phyloP scores from a whole-genome alignment of 2,329 filamentous ascomycete genomes.

The Penicillium psychrosexuale region DNA sequence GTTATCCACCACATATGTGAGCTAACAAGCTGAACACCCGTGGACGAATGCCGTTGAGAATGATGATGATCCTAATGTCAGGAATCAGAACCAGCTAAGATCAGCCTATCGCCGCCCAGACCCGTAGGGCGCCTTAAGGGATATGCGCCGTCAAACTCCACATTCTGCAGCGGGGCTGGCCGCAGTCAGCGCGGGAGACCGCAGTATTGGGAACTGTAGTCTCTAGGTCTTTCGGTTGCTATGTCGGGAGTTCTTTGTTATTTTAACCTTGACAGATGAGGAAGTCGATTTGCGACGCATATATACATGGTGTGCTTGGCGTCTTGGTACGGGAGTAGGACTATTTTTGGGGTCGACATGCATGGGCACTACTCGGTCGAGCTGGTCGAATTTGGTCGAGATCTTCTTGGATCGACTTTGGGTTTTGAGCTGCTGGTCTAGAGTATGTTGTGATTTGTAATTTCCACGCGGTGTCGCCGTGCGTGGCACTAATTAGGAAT shows the following conservation, averaged over 20 bases:
- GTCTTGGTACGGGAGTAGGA: background rate
- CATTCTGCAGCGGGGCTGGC: slow-evolving; percentile 9
- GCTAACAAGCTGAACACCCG: background rate
- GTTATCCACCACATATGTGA: background rate
- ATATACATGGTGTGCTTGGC: background rate
- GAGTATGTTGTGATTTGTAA: background rate
- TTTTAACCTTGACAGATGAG: background rate
- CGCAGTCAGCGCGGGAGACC: slow-evolving; percentile 8
- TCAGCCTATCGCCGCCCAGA: background rate
- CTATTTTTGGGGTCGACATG: background rate
- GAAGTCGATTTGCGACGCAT: background rate
- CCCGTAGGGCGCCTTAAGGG: background rate
- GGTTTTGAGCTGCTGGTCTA: background rate
- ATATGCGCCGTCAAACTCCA: slow-evolving; percentile 3
- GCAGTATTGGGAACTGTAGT: background rate
- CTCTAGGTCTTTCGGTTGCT: background rate
- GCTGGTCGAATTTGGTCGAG: background rate
- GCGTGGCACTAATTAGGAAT: background rate
- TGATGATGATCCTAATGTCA: background rate
- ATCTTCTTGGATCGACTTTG: background rate
- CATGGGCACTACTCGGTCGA: background rate
- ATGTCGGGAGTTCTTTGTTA: background rate
- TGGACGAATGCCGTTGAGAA: background rate
- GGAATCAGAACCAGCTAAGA: background rate
- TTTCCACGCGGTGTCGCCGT: background rate